Evolutionary conservation across 495 filamentous ascomycete genomes (phyloP).

Genomic region (Bombardia bombarda): DNA sequence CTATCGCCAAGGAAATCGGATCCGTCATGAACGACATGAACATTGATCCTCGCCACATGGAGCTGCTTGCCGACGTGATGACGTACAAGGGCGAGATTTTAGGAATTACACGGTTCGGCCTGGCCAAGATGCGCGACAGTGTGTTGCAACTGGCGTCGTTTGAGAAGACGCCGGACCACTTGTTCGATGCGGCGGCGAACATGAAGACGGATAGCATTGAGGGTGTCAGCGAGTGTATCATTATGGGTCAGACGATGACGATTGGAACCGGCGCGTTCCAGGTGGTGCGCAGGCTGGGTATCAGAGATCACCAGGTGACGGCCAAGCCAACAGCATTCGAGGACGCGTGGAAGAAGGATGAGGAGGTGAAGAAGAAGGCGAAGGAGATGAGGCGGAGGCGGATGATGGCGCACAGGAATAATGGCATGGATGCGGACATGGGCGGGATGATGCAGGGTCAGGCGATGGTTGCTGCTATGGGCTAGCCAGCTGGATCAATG

Average conservation of each 20-base stretch:
- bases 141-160: conserved; percentile 94
- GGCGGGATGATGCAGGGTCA: too few relatives aligned
- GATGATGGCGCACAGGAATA: conserved; percentile 1
- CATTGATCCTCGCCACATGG: conserved; percentile 98
- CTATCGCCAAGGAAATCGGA: conserved; percentile 73
- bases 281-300: conserved; percentile 66
- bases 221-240: conserved; percentile 94
- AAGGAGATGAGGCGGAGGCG: conserved; percentile 13
- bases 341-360: conserved; percentile 52
- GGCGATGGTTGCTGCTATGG: too few relatives aligned
- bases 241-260: conserved; percentile 90
- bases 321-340: conserved; percentile 68
- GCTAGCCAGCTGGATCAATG: too few relatives aligned
- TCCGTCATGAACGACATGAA: conserved; percentile 84
- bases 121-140: conserved; percentile 93
- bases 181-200: conserved; percentile 87
- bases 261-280: conserved; percentile 90
- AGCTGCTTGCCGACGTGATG: conserved; percentile 97
- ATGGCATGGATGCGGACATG: neutral
- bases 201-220: conserved; percentile 86
- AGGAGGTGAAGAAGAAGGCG: conserved; percentile 26
- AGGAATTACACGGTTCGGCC: conserved; percentile 94
- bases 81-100: conserved; percentile 96
- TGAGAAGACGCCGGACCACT: conserved; percentile 96
- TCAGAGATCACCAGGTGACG: conserved; percentile 55